Conservation (phyloP, 768 basidiomycete genomes). For the Phanerochaete carnosa region DNA sequence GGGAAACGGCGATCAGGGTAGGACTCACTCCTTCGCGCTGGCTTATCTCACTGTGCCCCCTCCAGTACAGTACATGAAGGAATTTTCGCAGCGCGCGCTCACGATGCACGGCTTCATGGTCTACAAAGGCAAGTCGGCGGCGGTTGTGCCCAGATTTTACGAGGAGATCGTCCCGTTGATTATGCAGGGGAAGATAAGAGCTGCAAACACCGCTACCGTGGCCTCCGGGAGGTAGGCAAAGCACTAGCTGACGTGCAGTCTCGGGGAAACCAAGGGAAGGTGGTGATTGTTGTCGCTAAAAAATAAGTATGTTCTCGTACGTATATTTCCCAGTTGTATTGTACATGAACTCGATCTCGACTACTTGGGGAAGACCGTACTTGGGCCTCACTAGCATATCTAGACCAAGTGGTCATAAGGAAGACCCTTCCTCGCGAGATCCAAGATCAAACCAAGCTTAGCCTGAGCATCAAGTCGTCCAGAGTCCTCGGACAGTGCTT, state of each 20-base stretch:
- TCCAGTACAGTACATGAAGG: neutral
- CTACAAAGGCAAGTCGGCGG: neutral
- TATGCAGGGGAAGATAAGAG: conserved; percentile 3
- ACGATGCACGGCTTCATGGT: neutral
- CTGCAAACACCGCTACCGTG: conserved; percentile 7
- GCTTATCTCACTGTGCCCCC: neutral
- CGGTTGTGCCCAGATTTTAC: neutral
- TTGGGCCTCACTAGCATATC: neutral
- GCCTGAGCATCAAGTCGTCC: neutral
- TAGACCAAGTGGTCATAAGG: neutral
- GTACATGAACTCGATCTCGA: no score
- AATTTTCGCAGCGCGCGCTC: conserved; percentile 2
- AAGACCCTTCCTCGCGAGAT: neutral
- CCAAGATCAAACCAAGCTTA: neutral
- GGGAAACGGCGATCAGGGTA: neutral
- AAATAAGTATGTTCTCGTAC: no score
- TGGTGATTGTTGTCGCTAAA: conserved; percentile 6
- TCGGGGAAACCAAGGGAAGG: conserved; percentile 7
- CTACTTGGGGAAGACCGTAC: no score
- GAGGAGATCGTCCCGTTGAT: neutral
- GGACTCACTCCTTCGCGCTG: neutral
- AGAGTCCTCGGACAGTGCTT: neutral
- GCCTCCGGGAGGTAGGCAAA: neutral
- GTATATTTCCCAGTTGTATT: no score
- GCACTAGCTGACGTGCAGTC: conserved; percentile 6